These are phyloP conservation scores for Boletellus sp. DNA, from an alignment of 768 basidiomycete species.

Conservation along the genomic window DNA sequence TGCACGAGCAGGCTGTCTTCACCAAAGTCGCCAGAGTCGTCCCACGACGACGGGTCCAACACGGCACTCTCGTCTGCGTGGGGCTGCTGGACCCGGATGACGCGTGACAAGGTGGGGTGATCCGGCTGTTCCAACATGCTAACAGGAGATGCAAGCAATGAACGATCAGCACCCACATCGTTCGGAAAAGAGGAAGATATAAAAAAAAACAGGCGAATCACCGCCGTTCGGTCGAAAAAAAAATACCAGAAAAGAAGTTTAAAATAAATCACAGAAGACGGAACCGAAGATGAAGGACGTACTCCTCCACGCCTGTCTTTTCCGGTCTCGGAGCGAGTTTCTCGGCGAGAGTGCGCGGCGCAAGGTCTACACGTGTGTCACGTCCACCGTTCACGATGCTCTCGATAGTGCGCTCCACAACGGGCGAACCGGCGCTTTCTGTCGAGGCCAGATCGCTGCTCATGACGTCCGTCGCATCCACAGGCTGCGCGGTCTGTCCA, in stretches of 20 bases:
- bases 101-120: conserved; percentile 52
- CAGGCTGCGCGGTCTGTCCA: conserved; percentile 6
- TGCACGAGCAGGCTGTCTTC: conserved; percentile 38
- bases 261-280: background rate
- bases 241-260: background rate
- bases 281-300: conserved; percentile 24
- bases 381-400: conserved; percentile 31
- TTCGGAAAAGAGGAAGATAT: background rate
- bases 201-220: too few species aligned
- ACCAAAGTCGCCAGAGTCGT: conserved; percentile 69
- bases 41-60: conserved; percentile 69
- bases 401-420: conserved; percentile 30
- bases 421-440: conserved; percentile 41
- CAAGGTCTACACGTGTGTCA: conserved; percentile 23
- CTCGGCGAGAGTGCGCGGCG: conserved; percentile 52
- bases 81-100: conserved; percentile 64
- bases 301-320: conserved; percentile 72
- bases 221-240: too few species aligned
- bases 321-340: conserved; percentile 59
- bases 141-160: background rate
- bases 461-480: conserved; percentile 33
- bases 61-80: conserved; percentile 55
- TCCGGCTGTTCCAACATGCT: conserved; percentile 67
- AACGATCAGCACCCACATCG: conserved; percentile 4
- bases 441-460: conserved; percentile 55